These are phyloP conservation scores for Tardiomyces blankii DNA, from an alignment of 1,139 yeast genomes.

Conservation along the genomic window DNA sequence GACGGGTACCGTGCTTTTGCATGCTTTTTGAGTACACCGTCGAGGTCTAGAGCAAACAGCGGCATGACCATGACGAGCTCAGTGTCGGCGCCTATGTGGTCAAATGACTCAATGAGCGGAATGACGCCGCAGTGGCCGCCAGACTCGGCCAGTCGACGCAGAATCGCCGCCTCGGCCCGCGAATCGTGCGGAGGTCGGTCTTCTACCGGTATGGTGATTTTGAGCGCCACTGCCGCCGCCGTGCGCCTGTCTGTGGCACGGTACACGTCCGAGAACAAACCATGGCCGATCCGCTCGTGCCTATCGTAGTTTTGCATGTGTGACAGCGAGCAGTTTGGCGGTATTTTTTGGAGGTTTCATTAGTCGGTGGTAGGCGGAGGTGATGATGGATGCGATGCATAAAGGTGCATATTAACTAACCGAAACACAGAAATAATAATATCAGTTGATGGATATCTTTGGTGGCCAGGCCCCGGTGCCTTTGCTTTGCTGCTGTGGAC, in stretches of 20 bases:
- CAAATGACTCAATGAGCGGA: constrained; percentile 19
- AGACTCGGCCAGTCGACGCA: constrained; percentile 18
- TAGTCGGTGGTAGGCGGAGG: too few relatives aligned
- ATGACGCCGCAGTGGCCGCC: constrained; percentile 12
- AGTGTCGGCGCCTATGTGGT: constrained; percentile 18
- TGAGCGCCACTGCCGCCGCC: constrained; percentile 30
- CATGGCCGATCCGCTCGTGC: constrained; percentile 16
- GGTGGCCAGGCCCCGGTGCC: too few relatives aligned
- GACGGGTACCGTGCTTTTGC: constrained; percentile 26
- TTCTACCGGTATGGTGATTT: constrained; percentile 36
- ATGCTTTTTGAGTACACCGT: constrained; percentile 22
- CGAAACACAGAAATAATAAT: too few relatives aligned
- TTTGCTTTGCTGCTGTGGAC: too few relatives aligned
- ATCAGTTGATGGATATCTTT: not conserved
- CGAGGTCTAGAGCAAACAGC: constrained; percentile 26
- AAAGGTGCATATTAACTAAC: too few relatives aligned
- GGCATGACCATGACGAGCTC: constrained; percentile 36
- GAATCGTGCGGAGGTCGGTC: constrained; percentile 41
- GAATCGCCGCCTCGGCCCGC: constrained; percentile 30
- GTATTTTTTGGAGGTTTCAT: not conserved
- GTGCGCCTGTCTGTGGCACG: constrained; percentile 10
- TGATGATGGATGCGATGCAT: too few relatives aligned
- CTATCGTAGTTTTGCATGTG: not conserved
- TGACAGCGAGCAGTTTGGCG: not conserved
- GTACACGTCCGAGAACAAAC: constrained; percentile 28